phyloP scores from a whole-genome alignment of 495 filamentous ascomycete genomes.

The Beverwykella pulmonaria region DNA sequence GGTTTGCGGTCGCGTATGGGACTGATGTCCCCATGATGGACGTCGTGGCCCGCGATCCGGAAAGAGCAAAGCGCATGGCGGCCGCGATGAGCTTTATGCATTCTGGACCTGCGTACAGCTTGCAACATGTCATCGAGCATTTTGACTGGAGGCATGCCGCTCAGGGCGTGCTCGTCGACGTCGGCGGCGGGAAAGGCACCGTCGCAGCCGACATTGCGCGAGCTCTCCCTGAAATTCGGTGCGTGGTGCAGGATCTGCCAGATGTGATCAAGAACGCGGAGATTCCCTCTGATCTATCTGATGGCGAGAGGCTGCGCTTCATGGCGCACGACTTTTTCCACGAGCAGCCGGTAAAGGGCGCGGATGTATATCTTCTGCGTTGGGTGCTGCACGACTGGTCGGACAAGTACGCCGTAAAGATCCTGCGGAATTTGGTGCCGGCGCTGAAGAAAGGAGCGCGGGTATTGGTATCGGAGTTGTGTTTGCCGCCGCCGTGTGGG shows the following conservation, averaged over 20 bases:
- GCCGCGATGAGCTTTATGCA: not conserved
- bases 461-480: conserved; percentile 43
- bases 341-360: conserved; percentile 36
- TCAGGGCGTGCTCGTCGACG: not conserved
- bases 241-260: conserved; percentile 40
- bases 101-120: not conserved
- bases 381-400: conserved; percentile 42
- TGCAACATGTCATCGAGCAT: not conserved
- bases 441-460: conserved; percentile 23
- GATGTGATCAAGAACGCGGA: conserved; percentile 32
- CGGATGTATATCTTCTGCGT: conserved; percentile 39
- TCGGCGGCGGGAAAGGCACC: not conserved
- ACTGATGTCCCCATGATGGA: not conserved
- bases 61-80: not conserved
- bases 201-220: not conserved
- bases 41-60: not conserved
- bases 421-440: conserved; percentile 37
- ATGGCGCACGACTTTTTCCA: conserved; percentile 43
- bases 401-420: conserved; percentile 37
- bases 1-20: not conserved
- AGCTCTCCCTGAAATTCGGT: conserved; percentile 33
- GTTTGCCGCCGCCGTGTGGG: conserved; percentile 27
- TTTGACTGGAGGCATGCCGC: not conserved
- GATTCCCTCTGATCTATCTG: conserved; percentile 9
- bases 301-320: conserved; percentile 40